phyloP scores from a whole-genome alignment of 352 stramenopile species.

The Globisporangium recalcitrans region DNA sequence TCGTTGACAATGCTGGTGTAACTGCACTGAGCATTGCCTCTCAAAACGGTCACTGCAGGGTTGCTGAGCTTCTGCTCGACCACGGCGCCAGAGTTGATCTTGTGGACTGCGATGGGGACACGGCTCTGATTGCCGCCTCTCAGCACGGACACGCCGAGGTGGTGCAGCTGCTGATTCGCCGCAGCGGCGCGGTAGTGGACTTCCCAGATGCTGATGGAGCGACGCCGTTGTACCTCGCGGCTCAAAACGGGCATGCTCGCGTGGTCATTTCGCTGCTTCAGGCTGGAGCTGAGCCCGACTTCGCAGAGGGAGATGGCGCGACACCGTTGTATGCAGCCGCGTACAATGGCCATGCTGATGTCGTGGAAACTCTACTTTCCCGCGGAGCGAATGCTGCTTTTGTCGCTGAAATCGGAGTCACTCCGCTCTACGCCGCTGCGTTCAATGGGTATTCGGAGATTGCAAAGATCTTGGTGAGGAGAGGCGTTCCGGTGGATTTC shows the following conservation, averaged over 20 bases:
- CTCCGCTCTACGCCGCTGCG: constrained; percentile 5
- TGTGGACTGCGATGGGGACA: constrained; percentile 2
- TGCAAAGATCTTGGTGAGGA: background rate
- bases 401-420: constrained; percentile 8
- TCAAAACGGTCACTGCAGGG: background rate
- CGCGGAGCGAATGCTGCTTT: constrained; percentile 7
- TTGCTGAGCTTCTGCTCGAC: background rate
- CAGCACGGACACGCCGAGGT: constrained; percentile 2
- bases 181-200: background rate
- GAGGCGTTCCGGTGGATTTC: constrained; percentile 2
- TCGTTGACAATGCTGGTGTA: background rate
- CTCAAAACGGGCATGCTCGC: constrained; percentile 3
- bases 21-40: background rate
- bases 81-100: background rate
- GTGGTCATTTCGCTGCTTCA: constrained; percentile 2
- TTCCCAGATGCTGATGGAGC: constrained; percentile 5
- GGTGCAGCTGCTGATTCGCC: background rate
- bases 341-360: constrained; percentile 7
- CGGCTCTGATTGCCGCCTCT: constrained; percentile 2
- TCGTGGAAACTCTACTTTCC: background rate
- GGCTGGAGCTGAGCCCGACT: constrained; percentile 5
- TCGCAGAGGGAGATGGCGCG: constrained; percentile 7
- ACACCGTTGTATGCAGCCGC: constrained; percentile 13
- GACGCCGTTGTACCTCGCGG: constrained; percentile 6
- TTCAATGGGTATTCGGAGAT: constrained; percentile 8